A percentile compares a stretch with the other conserved stretches of the same genome.
phyloP scores from a whole-genome alignment of 2,329 filamentous ascomycete genomes.

The Pyrenochaeta sp. region DNA sequence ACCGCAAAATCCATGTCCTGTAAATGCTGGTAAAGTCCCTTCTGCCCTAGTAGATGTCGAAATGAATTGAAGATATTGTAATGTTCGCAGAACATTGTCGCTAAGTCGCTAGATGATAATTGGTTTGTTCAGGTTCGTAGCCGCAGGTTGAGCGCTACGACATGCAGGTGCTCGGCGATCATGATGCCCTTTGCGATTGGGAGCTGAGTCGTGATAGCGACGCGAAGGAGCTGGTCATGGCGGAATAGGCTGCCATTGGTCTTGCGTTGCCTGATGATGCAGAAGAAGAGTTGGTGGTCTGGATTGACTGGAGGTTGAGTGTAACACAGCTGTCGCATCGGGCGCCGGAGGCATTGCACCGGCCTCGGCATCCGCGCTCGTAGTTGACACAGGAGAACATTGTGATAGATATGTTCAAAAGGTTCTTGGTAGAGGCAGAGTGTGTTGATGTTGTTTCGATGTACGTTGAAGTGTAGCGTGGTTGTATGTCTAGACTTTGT shows the following conservation, averaged over 20 bases:
- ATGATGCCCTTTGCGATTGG: slow-evolving; percentile 32
- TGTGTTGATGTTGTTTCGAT: slow-evolving; percentile 1
- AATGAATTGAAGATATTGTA: slow-evolving; percentile 5
- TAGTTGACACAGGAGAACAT: slow-evolving; percentile 58
- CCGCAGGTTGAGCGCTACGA: slow-evolving; percentile 7
- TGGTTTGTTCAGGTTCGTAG: slow-evolving; percentile 26
- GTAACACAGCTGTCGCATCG: slow-evolving; percentile 51
- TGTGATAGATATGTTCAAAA: slow-evolving; percentile 19
- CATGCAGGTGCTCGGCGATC: slow-evolving; percentile 4
- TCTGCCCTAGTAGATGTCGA: slow-evolving; percentile 6
- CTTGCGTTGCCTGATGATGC: slow-evolving; percentile 36
- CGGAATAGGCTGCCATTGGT: slow-evolving; percentile 46
- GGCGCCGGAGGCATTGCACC: slow-evolving; percentile 48
- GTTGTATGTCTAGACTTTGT: neutral
- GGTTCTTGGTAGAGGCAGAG: neutral
- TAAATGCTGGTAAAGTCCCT: slow-evolving; percentile 13
- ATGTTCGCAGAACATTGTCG: slow-evolving; percentile 26
- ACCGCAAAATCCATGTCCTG: slow-evolving; percentile 6
- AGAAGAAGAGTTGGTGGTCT: slow-evolving; percentile 44
- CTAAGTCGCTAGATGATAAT: slow-evolving; percentile 27
- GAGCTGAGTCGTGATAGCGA: slow-evolving; percentile 45
- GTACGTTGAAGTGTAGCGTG: neutral
- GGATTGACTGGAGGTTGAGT: slow-evolving; percentile 49
- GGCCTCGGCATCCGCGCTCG: slow-evolving; percentile 54
- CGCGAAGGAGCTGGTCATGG: slow-evolving; percentile 52